These are phyloP conservation scores for Botryosphaeria agaves DNA, from an alignment of 2,329 filamentous ascomycete species.

Conservation along the genomic window DNA sequence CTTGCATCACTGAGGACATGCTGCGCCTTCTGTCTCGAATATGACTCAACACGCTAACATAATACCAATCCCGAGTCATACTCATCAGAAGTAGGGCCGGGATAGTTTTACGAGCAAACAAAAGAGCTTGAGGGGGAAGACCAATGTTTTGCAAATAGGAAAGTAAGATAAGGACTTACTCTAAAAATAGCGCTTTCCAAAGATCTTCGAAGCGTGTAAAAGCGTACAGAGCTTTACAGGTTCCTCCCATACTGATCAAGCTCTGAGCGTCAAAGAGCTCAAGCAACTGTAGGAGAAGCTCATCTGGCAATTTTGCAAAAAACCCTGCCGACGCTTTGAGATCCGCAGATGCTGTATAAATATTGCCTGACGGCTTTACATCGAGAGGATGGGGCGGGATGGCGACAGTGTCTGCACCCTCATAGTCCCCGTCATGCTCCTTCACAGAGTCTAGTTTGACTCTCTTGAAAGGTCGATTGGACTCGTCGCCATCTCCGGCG, in stretches of 20 bases:
- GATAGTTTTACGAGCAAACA: no score
- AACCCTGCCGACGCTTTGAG: slow-evolving; percentile 48
- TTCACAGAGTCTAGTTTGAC: not conserved
- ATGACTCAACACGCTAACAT: no score
- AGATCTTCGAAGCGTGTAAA: slow-evolving; percentile 72
- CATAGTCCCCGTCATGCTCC: slow-evolving; percentile 5
- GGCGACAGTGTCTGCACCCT: slow-evolving; percentile 29
- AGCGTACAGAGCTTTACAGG: slow-evolving; percentile 75
- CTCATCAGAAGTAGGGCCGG: no score
- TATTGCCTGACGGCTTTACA: slow-evolving; percentile 77
- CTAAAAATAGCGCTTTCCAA: slow-evolving; percentile 72
- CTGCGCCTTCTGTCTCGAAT: no score
- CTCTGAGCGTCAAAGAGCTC: slow-evolving; percentile 52
- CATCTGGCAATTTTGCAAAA: slow-evolving; percentile 59
- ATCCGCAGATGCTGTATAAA: slow-evolving; percentile 47
- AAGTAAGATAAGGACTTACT: no score
- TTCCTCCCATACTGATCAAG: slow-evolving; percentile 50
- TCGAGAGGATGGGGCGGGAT: slow-evolving; percentile 68
- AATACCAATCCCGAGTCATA: no score
- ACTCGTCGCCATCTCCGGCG: slow-evolving; percentile 1
- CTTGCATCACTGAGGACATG: no score
- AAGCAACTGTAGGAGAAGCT: slow-evolving; percentile 57
- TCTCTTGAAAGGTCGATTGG: slow-evolving; percentile 3
- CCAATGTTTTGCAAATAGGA: no score
- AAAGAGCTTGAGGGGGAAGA: no score